These are phyloP conservation scores for Rhizophagus clarus DNA, from an alignment of 192 early-diverging fungal genomes.

Conservation along the genomic window DNA sequence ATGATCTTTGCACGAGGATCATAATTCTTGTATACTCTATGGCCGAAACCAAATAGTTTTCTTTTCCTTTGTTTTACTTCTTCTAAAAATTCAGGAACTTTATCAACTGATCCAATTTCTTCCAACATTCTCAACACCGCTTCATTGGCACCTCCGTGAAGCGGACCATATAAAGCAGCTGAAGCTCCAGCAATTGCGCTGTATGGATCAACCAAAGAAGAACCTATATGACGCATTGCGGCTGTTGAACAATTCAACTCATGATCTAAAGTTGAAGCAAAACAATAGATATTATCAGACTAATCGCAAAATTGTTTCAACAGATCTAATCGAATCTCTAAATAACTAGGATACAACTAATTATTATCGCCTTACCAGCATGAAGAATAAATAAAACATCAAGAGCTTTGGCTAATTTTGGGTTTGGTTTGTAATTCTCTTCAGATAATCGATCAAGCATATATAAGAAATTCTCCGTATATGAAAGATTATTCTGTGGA, in stretches of 20 bases:
- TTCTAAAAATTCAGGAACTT: slow-evolving; percentile 61
- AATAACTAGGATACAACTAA: no score
- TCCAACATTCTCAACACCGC: slow-evolving; percentile 68
- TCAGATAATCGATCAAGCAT: slow-evolving; percentile 70
- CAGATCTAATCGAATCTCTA: no score
- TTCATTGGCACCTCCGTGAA: slow-evolving; percentile 69
- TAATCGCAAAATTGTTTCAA: no score
- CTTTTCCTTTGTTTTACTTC: slow-evolving; percentile 61
- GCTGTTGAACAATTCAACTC: slow-evolving; percentile 53
- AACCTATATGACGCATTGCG: slow-evolving; percentile 68
- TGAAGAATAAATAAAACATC: slow-evolving; percentile 74
- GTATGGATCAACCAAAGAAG: slow-evolving; percentile 63
- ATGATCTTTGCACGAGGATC: slow-evolving; percentile 69
- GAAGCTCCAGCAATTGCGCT: slow-evolving; percentile 61
- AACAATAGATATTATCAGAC: neutral
- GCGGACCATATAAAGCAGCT: slow-evolving; percentile 67
- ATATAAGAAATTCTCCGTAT: slow-evolving; percentile 69
- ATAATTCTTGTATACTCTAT: slow-evolving; percentile 65
- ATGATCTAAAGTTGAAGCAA: slow-evolving; percentile 28
- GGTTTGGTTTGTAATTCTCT: slow-evolving; percentile 60
- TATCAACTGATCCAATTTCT: slow-evolving; percentile 59
- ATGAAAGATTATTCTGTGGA: slow-evolving; percentile 53
- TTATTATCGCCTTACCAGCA: slow-evolving; percentile 48
- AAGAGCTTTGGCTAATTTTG: slow-evolving; percentile 58
- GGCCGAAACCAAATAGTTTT: slow-evolving; percentile 64